phyloP scores from a whole-genome alignment of 495 filamentous ascomycete genomes.

The Lepraria neglecta region DNA sequence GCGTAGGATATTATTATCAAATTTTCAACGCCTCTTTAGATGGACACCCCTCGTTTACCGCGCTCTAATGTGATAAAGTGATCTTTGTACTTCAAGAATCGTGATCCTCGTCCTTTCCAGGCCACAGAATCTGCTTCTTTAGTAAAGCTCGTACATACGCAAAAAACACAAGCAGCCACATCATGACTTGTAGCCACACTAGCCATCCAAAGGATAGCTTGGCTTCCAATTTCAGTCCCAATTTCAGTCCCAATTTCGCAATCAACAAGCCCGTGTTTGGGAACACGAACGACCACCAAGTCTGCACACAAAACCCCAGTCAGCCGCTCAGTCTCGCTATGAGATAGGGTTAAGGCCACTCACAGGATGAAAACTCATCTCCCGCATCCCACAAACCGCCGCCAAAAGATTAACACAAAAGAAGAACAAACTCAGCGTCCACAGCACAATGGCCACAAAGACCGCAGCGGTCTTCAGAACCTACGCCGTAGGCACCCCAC shows the following conservation, averaged over 20 bases:
- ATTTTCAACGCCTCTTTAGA: neutral
- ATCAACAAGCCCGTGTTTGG: slow-evolving; percentile 45
- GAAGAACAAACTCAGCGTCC: slow-evolving; percentile 68
- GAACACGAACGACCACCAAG: slow-evolving; percentile 49
- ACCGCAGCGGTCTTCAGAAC: slow-evolving; percentile 47
- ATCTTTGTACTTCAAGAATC: neutral
- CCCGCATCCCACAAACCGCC: slow-evolving; percentile 44
- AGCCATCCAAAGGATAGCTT: slow-evolving; percentile 37
- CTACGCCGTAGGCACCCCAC: slow-evolving; percentile 29
- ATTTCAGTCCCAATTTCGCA: slow-evolving; percentile 43
- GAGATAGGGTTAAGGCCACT: too few relatives aligned
- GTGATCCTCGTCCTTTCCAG: slow-evolving; percentile 57
- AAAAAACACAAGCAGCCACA: slow-evolving; percentile 53
- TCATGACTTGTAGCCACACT: slow-evolving; percentile 47
- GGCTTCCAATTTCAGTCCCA: slow-evolving; percentile 38
- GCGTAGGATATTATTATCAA: slow-evolving; percentile 3
- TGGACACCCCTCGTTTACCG: too few relatives aligned
- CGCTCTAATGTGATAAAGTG: too few relatives aligned
- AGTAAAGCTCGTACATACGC: slow-evolving; percentile 49
- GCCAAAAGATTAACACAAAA: slow-evolving; percentile 54
- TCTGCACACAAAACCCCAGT: slow-evolving; percentile 12
- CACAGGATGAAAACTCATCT: slow-evolving; percentile 42
- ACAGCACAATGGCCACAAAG: slow-evolving; percentile 54
- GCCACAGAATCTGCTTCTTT: slow-evolving; percentile 51
- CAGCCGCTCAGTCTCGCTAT: too few relatives aligned